Percentiles rank a stretch among this genome's conserved stretches.
Evolutionary conservation across 2,329 filamentous ascomycete genomes (phyloP).

Genomic region (Dactylellina leptospora): DNA sequence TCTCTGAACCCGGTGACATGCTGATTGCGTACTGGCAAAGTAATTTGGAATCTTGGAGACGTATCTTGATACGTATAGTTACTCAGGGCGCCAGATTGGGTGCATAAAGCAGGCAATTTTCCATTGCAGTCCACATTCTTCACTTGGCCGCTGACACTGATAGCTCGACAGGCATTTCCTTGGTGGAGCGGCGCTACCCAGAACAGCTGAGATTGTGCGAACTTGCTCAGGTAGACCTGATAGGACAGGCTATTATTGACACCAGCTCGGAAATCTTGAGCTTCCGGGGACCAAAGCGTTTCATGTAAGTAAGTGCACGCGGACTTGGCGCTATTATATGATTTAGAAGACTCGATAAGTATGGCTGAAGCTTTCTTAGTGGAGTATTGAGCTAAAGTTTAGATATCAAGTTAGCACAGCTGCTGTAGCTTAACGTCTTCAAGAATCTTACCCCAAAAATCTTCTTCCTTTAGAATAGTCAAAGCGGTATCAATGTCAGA

Average conservation of each 20-base stretch:
- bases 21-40: constrained; percentile 61
- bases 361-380: constrained; percentile 11
- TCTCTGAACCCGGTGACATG: constrained; percentile 60
- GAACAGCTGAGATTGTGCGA: constrained; percentile 57
- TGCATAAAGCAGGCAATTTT: constrained; percentile 61
- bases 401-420: background rate
- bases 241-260: constrained; percentile 60
- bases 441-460: constrained; percentile 21
- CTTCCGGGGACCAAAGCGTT: constrained; percentile 19
- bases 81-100: constrained; percentile 62
- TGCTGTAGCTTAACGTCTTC: background rate
- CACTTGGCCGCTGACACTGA: constrained; percentile 58
- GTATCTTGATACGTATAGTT: constrained; percentile 59
- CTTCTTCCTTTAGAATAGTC: constrained; percentile 40
- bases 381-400: constrained; percentile 13
- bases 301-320: constrained; percentile 7
- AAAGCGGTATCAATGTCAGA: constrained; percentile 15
- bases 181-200: constrained; percentile 59
- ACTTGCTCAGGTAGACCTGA: constrained; percentile 55
- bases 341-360: constrained; percentile 6
- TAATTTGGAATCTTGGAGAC: constrained; percentile 60
- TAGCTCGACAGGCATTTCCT: constrained; percentile 37
- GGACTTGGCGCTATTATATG: background rate
- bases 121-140: constrained; percentile 38
- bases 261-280: constrained; percentile 11